phyloP scores from a whole-genome alignment of 129 eudicot genomes.

The Silybum marianum region DNA sequence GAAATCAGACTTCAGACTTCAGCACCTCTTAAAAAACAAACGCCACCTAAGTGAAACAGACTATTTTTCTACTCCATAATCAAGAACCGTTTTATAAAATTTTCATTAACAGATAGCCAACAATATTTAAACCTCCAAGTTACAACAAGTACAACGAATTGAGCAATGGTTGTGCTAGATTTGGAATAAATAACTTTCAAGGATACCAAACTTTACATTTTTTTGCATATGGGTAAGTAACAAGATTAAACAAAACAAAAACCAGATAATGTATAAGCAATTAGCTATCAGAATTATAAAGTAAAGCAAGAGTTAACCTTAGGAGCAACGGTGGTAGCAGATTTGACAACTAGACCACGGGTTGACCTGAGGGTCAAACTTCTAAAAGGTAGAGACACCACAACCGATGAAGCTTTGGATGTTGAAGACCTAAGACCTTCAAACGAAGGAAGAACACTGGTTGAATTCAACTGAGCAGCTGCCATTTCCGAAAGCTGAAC shows the following conservation, averaged over 20 bases:
- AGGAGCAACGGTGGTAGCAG: conserved; percentile 88
- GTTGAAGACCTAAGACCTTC: conserved; percentile 65
- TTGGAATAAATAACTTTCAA: not conserved
- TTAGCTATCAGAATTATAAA: not conserved
- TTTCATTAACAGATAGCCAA: not conserved
- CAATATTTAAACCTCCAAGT: not conserved
- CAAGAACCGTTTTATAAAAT: no score
- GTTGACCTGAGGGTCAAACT: conserved; percentile 44
- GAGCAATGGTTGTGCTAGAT: not conserved
- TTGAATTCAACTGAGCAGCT: conserved; percentile 68
- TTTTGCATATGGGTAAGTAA: not conserved
- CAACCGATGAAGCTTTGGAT: conserved; percentile 47
- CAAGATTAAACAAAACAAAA: not conserved
- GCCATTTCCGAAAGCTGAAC: conserved; percentile 61
- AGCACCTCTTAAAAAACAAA: no score
- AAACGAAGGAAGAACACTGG: conserved; percentile 54
- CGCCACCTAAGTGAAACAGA: no score
- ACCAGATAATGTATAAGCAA: not conserved
- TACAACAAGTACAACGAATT: not conserved
- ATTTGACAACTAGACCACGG: conserved; percentile 68
- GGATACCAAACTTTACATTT: not conserved
- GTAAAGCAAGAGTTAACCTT: conserved; percentile 47
- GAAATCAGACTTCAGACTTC: no score
- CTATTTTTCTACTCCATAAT: not conserved
- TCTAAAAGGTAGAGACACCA: conserved; percentile 42